A percentile compares a stretch with the other conserved stretches of the same genome.
Conservation (phyloP, 768 basidiomycete genomes). For the Ramaria rubella region DNA sequence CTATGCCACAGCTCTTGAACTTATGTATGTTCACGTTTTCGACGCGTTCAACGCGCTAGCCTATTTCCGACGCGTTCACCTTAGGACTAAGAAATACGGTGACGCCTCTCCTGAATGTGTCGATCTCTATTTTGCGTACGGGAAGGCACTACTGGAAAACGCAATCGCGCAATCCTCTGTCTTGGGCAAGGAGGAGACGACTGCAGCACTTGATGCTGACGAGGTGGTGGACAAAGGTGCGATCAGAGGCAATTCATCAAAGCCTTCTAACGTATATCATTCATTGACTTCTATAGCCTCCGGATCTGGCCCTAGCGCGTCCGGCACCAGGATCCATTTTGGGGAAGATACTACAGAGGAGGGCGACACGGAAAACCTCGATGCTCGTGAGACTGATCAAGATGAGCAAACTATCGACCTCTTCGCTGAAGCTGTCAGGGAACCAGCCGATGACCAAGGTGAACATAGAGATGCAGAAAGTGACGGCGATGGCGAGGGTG, state of each 20-base stretch:
- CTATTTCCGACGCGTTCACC: not conserved
- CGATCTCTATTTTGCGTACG: slow-evolving; percentile 86
- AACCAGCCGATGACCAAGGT: slow-evolving; percentile 26
- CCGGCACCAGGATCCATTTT: slow-evolving; percentile 64
- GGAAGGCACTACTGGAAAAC: slow-evolving; percentile 88
- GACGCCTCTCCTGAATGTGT: slow-evolving; percentile 82
- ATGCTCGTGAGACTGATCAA: not conserved
- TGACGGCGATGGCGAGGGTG: slow-evolving; percentile 60
- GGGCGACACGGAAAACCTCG: slow-evolving; percentile 39
- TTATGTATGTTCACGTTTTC: slow-evolving; percentile 54
- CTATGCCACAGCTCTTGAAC: slow-evolving; percentile 79
- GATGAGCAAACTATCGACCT: slow-evolving; percentile 55
- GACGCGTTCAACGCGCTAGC: slow-evolving; percentile 9
- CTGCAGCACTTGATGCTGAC: slow-evolving; percentile 36
- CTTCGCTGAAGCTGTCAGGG: slow-evolving; percentile 50
- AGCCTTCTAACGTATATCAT: too few species aligned
- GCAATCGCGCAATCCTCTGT: slow-evolving; percentile 82
- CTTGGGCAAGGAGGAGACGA: slow-evolving; percentile 79
- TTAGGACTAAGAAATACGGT: slow-evolving; percentile 64
- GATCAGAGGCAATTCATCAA: too few species aligned
- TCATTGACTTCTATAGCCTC: slow-evolving; percentile 16
- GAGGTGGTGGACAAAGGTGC: slow-evolving; percentile 31
- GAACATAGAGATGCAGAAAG: slow-evolving; percentile 36
- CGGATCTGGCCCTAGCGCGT: slow-evolving; percentile 30
- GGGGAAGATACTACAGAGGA: slow-evolving; percentile 54